Evolutionary conservation across 116 monocot species (phyloP), one percentile per base, ranked within the genome.

Genomic region (Trichopus zeylanicus): DNA sequence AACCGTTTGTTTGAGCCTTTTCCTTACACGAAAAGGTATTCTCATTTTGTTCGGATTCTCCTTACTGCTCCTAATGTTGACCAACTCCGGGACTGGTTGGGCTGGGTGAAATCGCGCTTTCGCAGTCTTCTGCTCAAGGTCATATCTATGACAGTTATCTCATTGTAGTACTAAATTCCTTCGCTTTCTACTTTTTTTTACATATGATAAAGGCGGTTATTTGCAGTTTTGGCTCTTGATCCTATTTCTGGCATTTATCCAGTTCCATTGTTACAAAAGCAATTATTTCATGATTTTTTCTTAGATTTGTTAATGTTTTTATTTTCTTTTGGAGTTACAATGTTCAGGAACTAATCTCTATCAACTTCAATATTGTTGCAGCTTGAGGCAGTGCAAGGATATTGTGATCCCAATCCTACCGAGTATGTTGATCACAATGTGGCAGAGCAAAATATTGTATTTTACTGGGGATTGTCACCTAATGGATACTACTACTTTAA

Each of bases 101-200:
- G 84, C 31, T 84, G 79, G 84, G 75, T 84, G 24, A 84, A 84
- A 32, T 84, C 84, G 0, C 64, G 76, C 32, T 69, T 79, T 31
- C 62, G 63, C 31, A 31, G 67, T 65, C 76, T 84, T 32, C 66
- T 76, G 24, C 49, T 69, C 7, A 80, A 73, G 76, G 76, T 82
- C 31, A 39, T 60, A 3, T 61, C 31, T 49, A 10, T 59, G 5
- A 12, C 7, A 20, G 24, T 35, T 13, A 5, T 42, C 21, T 22
- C 26, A 16, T 6, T 53, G 12, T 13, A 27, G 21, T 49, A 19
- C 8, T 49, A 24, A 19, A 22, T 49, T 4, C 23, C 0, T 49
- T 5, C 0, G 1, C 21, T 1, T 22, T 49, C 21, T 49, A 8
- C 19, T 5, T 49, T 7, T 22, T 48, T 48, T 5, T 7, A 20